phyloP scores from a whole-genome alignment of 257 asterid species.

The Solanum appendiculatum region DNA sequence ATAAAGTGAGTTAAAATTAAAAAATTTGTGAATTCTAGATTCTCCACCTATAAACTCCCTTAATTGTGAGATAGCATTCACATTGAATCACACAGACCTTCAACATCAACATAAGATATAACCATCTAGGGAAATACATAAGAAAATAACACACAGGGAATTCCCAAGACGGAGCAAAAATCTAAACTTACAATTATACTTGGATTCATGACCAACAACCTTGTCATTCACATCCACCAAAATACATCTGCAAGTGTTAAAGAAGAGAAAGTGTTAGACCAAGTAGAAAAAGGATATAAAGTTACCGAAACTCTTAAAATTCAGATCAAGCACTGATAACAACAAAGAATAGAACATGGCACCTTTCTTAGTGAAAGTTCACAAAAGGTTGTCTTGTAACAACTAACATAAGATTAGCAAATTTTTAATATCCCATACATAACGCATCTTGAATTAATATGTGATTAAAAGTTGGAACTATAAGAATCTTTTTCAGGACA shows the following conservation, averaged over 20 bases:
- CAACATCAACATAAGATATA: background rate
- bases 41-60: background rate
- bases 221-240: slow-evolving; percentile 84
- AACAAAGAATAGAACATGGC: background rate
- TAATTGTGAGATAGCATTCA: background rate
- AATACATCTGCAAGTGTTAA: slow-evolving; percentile 58
- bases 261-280: background rate
- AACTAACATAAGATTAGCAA: background rate
- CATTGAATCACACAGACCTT: background rate
- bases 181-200: slow-evolving; percentile 72
- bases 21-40: background rate
- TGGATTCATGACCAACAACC: slow-evolving; percentile 86
- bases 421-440: background rate
- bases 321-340: background rate
- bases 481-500: background rate
- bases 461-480: background rate
- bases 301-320: background rate
- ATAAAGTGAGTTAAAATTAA: background rate
- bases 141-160: background rate
- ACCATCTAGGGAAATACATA: background rate
- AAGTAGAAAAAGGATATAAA: background rate
- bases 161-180: background rate
- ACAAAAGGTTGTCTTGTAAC: background rate
- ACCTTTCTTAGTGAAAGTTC: background rate
- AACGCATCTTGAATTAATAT: background rate